These are phyloP conservation scores for Sordariomycetes sp. DNA, from an alignment of 2,329 filamentous ascomycete species.

Conservation along the genomic window DNA sequence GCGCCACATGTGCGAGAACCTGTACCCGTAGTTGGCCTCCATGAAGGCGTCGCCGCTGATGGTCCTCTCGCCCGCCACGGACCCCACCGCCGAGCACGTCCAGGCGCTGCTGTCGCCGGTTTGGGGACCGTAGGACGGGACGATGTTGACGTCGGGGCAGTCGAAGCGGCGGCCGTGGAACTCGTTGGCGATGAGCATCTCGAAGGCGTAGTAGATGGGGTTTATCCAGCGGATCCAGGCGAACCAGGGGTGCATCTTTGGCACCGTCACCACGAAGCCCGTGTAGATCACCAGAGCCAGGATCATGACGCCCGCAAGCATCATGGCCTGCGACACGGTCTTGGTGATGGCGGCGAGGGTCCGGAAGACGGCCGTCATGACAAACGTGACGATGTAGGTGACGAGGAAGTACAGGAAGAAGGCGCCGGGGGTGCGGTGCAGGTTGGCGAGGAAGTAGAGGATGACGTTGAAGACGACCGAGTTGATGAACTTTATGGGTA, in stretches of 20 bases:
- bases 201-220: slow-evolving; percentile 62
- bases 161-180: slow-evolving; percentile 43
- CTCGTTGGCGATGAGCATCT: slow-evolving; percentile 61
- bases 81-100: slow-evolving; percentile 39
- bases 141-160: slow-evolving; percentile 30
- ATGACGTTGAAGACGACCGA: slow-evolving; percentile 38
- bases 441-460: slow-evolving; percentile 41
- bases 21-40: slow-evolving; percentile 38
- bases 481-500: slow-evolving; percentile 42
- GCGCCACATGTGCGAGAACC: slow-evolving; percentile 45
- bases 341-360: slow-evolving; percentile 59
- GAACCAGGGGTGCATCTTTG: slow-evolving; percentile 59
- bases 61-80: slow-evolving; percentile 34
- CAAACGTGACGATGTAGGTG: slow-evolving; percentile 52
- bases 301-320: slow-evolving; percentile 37
- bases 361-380: slow-evolving; percentile 66
- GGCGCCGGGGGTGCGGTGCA: slow-evolving; percentile 42
- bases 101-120: slow-evolving; percentile 26
- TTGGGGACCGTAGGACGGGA: slow-evolving; percentile 30
- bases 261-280: slow-evolving; percentile 36
- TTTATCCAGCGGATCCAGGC: slow-evolving; percentile 67
- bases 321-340: slow-evolving; percentile 46
- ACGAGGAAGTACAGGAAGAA: slow-evolving; percentile 72
- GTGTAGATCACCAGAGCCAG: slow-evolving; percentile 48
- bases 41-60: slow-evolving; percentile 53